Conservation (phyloP, 148 eudicot species). For the Chenopodium album region DNA sequence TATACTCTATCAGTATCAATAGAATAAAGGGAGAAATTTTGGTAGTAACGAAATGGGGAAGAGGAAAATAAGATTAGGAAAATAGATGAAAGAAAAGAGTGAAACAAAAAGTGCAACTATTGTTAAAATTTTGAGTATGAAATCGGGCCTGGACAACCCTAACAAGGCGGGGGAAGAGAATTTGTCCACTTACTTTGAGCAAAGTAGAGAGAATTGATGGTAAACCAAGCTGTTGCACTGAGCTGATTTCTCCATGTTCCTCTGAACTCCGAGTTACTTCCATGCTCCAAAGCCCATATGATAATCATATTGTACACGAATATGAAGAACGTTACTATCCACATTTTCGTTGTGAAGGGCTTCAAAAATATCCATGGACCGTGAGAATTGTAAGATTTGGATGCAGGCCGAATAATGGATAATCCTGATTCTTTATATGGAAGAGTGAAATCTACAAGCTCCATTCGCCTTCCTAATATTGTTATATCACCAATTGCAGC, state of each 20-base stretch:
- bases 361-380: constrained; percentile 35
- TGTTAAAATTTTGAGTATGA: no score
- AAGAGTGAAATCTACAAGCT: constrained; percentile 34
- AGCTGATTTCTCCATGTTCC: constrained; percentile 36
- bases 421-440: constrained; percentile 39
- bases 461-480: constrained; percentile 28
- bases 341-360: constrained; percentile 35
- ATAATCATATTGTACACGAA: constrained; percentile 32
- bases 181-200: constrained; percentile 37
- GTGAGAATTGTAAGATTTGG: constrained; percentile 1
- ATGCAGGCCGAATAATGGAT: constrained; percentile 25
- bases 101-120: no score
- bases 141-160: no score
- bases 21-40: no score
- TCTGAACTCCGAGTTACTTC: constrained; percentile 25
- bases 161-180: no score
- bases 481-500: constrained; percentile 44
- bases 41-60: no score
- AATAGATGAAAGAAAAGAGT: no score
- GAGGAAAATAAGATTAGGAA: no score
- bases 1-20: no score
- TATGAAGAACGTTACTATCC: constrained; percentile 29
- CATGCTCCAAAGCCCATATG: constrained; percentile 36
- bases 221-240: constrained; percentile 32
- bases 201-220: constrained; percentile 36